Evolutionary conservation across 1,284 basidiomycete genomes (phyloP), one percentile per base, ranked within the genome.

Genomic region (Apiotrichum sp.): DNA sequence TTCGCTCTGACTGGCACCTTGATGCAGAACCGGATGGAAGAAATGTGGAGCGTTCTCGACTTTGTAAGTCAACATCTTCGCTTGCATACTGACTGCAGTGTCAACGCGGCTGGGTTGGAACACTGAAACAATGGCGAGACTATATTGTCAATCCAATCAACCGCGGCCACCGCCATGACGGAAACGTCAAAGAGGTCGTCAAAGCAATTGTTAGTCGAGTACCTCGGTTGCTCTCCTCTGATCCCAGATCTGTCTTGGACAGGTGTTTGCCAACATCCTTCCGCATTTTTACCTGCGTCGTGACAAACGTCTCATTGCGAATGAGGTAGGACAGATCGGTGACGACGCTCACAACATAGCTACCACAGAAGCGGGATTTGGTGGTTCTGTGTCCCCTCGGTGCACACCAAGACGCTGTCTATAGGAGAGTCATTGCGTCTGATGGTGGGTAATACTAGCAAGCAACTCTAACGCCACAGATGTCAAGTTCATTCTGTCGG

Each of bases 361-460:
- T 81, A 2, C 79, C 80, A 0, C 64, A 61, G 48, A 81, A 81
- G 67, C 70, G 68, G 6, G 79, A 81, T 61, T 61, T 77, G 56
- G 70, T 80, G 11, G 75, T 80, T 5, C 77, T 80, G 39, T 81
- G 80, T 48, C 78, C 79, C 1, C 63, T 81, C 22, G 77, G 76
- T 0, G 41, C 52, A 0, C 64, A 70, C 0, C 79, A 80, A 60
- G 67, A 72, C 6, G 45, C 59, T 3, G 77, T 76, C 0, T 81
- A 81, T 64, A 62, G 65, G 32, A 61, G 67, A 2, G 65, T 79
- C 33, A 68, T 78, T n/a, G 64, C 62, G 10, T 74, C 71, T 0
- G 65, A 68, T 6, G 71, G 70, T 69, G 22, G 33, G 65, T 34
- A 0, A 4, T 10, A 0, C 6, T 7, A 1, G 11, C 8, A 6